These are phyloP conservation scores for Pseudopediastrum boryanum DNA, from an alignment of 139 green algal species.

Conservation along the genomic window DNA sequence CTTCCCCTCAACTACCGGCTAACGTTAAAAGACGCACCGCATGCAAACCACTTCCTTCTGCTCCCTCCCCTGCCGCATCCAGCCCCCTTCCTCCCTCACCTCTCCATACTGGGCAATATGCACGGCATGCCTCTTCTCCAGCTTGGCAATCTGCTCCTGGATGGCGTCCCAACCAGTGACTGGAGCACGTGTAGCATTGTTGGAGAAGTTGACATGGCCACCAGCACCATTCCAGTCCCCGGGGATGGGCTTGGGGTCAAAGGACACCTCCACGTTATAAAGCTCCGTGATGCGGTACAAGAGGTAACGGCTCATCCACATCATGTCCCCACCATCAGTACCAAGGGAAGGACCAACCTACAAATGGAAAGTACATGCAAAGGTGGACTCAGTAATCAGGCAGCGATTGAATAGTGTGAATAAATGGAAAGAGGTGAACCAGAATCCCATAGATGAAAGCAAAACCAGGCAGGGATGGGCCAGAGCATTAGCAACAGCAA, in stretches of 20 bases:
- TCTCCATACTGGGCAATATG: conserved; percentile 53
- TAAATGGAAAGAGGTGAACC: no score
- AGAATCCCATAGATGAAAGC: no score
- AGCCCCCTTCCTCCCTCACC: no score
- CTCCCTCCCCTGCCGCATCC: no score
- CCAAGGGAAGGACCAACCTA: conserved; percentile 91
- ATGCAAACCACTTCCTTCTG: no score
- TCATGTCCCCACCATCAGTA: conserved; percentile 90
- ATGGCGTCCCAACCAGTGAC: conserved; percentile 86
- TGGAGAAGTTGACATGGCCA: conserved; percentile 97
- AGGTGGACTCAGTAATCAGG: no score
- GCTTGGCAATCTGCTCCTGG: conserved; percentile 87
- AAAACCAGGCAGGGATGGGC: no score
- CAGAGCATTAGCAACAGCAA: no score
- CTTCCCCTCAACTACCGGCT: no score
- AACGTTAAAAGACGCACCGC: no score
- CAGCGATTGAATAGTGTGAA: no score
- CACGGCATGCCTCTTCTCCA: conserved; percentile 81
- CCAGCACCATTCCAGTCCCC: conserved; percentile 99
- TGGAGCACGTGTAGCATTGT: conserved; percentile 80
- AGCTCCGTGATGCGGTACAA: conserved; percentile 90
- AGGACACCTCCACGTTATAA: conserved; percentile 90
- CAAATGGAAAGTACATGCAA: no score
- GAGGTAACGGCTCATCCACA: conserved; percentile 97
- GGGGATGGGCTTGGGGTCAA: conserved; percentile 98